Evolutionary conservation across 2,329 filamentous ascomycete genomes (phyloP).

Genomic region (Colletotrichum shisoi): DNA sequence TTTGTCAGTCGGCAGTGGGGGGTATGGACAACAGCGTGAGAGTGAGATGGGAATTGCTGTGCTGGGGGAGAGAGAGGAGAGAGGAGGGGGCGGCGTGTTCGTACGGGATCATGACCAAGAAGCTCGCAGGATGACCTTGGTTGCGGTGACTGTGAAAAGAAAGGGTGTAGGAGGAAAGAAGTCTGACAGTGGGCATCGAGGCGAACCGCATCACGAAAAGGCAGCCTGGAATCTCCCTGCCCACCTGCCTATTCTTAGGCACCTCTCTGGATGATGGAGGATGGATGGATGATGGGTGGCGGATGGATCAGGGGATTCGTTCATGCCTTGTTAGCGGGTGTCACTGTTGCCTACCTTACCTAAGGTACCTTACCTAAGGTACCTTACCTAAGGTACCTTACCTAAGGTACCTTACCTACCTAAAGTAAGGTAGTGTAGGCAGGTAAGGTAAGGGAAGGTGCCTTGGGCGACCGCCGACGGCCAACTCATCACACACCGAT

Average conservation of each 20-base stretch:
- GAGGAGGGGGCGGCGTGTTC: background rate
- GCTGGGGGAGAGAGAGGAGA: no score
- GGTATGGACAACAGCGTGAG: background rate
- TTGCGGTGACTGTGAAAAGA: background rate
- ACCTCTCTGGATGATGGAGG: no score
- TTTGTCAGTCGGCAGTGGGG: slow-evolving; percentile 8
- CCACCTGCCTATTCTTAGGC: background rate
- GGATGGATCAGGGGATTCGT: background rate
- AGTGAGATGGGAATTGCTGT: no score
- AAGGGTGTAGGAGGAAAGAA: slow-evolving; percentile 5
- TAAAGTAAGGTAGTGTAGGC: no score
- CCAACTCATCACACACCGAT: background rate
- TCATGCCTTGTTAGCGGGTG: slow-evolving; percentile 23
- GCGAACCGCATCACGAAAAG: background rate
- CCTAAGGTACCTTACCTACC: no score
- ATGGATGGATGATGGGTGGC: no score
- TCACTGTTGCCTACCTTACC: no score
- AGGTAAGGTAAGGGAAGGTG: no score
- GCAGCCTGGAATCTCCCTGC: slow-evolving; percentile 3
- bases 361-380: no score
- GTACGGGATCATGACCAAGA: background rate
- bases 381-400: no score
- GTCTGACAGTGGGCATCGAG: background rate
- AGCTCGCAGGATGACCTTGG: background rate
- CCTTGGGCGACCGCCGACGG: background rate